Percentiles rank a stretch among this genome's conserved stretches.
phyloP scores from a whole-genome alignment of 768 basidiomycete species.

The Suillus fuscotomentosus region DNA sequence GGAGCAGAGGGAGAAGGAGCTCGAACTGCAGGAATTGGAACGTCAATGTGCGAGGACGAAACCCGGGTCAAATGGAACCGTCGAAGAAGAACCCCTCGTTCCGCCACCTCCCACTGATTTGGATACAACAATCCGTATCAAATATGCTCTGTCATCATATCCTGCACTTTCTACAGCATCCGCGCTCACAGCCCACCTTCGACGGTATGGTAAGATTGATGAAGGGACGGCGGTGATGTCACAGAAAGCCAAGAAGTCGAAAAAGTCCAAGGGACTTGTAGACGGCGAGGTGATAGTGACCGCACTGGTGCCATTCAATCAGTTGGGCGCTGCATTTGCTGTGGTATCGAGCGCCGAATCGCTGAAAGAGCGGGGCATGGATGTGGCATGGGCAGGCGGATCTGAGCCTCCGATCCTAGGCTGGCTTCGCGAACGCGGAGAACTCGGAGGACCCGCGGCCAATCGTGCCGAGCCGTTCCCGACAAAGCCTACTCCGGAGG shows the following conservation, averaged over 20 bases:
- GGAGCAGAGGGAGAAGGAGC: slow-evolving; percentile 62
- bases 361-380: slow-evolving; percentile 58
- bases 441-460: slow-evolving; percentile 38
- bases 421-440: slow-evolving; percentile 74
- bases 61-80: slow-evolving; percentile 26
- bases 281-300: slow-evolving; percentile 51
- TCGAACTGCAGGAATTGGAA: slow-evolving; percentile 26
- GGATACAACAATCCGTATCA: slow-evolving; percentile 77
- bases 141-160: slow-evolving; percentile 58
- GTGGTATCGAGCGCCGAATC: slow-evolving; percentile 62
- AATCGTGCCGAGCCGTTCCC: slow-evolving; percentile 18
- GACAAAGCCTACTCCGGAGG: slow-evolving; percentile 15
- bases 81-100: slow-evolving; percentile 40
- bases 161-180: slow-evolving; percentile 27
- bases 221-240: slow-evolving; percentile 64
- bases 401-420: slow-evolving; percentile 66
- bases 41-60: slow-evolving; percentile 37
- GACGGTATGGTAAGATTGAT: slow-evolving; percentile 64
- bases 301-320: slow-evolving; percentile 75
- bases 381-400: slow-evolving; percentile 72
- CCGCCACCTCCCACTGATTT: slow-evolving; percentile 62
- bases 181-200: slow-evolving; percentile 40
- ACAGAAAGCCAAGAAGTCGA: slow-evolving; percentile 52
- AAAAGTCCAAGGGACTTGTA: slow-evolving; percentile 37
- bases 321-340: slow-evolving; percentile 74